phyloP scores from a whole-genome alignment of 192 early-diverging fungal genomes.

The Jimgerdemannia flammicorona region DNA sequence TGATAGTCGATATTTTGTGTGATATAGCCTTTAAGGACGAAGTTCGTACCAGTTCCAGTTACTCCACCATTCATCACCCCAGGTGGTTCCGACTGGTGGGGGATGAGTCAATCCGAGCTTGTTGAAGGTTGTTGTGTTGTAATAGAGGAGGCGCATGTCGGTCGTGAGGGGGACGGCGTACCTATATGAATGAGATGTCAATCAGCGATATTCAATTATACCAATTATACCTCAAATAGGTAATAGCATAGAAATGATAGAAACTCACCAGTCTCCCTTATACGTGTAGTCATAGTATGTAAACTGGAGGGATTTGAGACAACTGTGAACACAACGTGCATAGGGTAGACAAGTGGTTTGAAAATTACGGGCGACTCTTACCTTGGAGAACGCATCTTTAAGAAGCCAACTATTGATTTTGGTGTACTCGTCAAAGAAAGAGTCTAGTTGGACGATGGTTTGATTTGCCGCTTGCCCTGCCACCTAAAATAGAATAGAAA shows the following conservation, averaged over 20 bases:
- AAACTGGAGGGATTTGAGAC: not conserved
- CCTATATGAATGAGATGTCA: not conserved
- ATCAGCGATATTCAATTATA: not conserved
- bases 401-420: conserved; percentile 1
- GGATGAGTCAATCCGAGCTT: conserved; percentile 8
- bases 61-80: conserved; percentile 11
- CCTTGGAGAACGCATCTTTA: conserved; percentile 5
- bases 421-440: conserved; percentile 9
- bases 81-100: conserved; percentile 6
- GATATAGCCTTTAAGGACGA: not conserved
- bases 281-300: conserved; percentile 14
- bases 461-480: conserved; percentile 6
- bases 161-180: conserved; percentile 11
- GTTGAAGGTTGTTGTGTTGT: conserved; percentile 11
- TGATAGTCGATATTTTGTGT: not conserved
- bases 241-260: not conserved
- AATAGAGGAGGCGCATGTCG: conserved; percentile 10
- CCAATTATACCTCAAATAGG: no score
- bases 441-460: conserved; percentile 4
- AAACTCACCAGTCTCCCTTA: conserved; percentile 9
- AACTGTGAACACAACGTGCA: no score
- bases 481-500: conserved; percentile 6
- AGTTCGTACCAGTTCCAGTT: conserved; percentile 1
- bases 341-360: not conserved
- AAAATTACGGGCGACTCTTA: not conserved